A percentile compares a stretch with the other conserved stretches of the same genome.
Evolutionary conservation across 768 basidiomycete genomes (phyloP).

Genomic region (Kockovaella imperatae): DNA sequence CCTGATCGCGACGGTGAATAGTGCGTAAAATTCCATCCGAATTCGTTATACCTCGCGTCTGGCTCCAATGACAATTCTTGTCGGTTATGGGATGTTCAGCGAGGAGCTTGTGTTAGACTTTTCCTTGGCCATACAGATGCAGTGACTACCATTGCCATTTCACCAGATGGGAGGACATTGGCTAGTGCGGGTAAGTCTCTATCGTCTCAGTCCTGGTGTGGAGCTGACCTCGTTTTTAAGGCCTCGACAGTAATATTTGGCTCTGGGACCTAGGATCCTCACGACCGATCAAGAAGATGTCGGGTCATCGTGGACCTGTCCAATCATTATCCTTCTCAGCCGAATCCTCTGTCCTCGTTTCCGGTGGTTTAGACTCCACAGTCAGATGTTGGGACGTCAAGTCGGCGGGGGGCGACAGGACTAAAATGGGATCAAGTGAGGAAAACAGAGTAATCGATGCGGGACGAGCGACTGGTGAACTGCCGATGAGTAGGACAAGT

Average conservation of each 20-base stretch:
- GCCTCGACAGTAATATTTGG: constrained; percentile 67
- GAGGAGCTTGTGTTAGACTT: constrained; percentile 83
- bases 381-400: constrained; percentile 98
- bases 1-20: constrained; percentile 40
- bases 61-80: constrained; percentile 95
- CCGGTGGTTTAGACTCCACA: constrained; percentile 88
- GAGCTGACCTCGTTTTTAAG: constrained; percentile 38
- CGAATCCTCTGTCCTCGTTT: constrained; percentile 82
- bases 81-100: constrained; percentile 96
- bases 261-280: constrained; percentile 97
- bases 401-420: constrained; percentile 55
- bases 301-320: constrained; percentile 79
- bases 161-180: constrained; percentile 87
- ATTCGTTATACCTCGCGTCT: constrained; percentile 92
- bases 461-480: constrained; percentile 41
- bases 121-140: constrained; percentile 91
- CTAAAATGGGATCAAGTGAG: constrained; percentile 3
- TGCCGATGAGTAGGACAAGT: constrained; percentile 16
- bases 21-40: constrained; percentile 95
- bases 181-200: constrained; percentile 66
- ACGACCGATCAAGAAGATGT: constrained; percentile 90
- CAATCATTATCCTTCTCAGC: constrained; percentile 86
- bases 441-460: background rate
- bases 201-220: background rate
- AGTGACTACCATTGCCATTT: constrained; percentile 75